Evolutionary conservation across 139 green algal species (phyloP).

Genomic region (Micromonas commoda): DNA sequence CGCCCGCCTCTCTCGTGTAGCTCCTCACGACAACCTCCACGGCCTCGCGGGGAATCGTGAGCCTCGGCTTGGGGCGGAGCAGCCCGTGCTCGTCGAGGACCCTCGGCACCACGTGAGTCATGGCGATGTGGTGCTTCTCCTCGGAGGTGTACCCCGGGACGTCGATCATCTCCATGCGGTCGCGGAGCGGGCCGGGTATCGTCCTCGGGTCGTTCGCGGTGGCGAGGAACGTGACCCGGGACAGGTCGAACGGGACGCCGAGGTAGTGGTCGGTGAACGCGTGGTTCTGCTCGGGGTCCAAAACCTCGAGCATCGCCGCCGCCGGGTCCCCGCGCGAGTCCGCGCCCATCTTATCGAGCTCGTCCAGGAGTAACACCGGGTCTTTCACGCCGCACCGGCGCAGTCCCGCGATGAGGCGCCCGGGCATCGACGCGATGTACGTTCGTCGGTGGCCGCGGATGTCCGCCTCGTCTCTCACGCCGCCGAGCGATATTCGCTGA

Average conservation of each 20-base stretch:
- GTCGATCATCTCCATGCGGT: conserved; percentile 50
- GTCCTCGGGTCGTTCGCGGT: conserved; percentile 39
- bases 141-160: conserved; percentile 49
- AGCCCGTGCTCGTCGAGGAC: conserved; percentile 56
- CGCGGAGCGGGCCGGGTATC: conserved; percentile 38
- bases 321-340: conserved; percentile 44
- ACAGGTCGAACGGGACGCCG: conserved; percentile 46
- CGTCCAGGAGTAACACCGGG: conserved; percentile 50
- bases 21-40: conserved; percentile 16
- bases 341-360: conserved; percentile 47
- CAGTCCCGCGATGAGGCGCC: conserved; percentile 42
- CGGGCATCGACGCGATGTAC: conserved; percentile 51
- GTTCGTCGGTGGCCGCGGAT: conserved; percentile 50
- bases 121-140: conserved; percentile 48
- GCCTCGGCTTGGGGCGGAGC: neutral
- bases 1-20: conserved; percentile 71
- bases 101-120: conserved; percentile 42
- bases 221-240: conserved; percentile 41
- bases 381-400: conserved; percentile 46
- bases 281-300: conserved; percentile 56
- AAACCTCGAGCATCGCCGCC: conserved; percentile 46
- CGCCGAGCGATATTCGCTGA: conserved; percentile 42
- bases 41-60: conserved; percentile 14
- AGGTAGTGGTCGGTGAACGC: conserved; percentile 46
- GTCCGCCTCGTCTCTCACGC: conserved; percentile 49